phyloP scores from a whole-genome alignment of 495 filamentous ascomycete species.

The Penicillium dipodomyicola region DNA sequence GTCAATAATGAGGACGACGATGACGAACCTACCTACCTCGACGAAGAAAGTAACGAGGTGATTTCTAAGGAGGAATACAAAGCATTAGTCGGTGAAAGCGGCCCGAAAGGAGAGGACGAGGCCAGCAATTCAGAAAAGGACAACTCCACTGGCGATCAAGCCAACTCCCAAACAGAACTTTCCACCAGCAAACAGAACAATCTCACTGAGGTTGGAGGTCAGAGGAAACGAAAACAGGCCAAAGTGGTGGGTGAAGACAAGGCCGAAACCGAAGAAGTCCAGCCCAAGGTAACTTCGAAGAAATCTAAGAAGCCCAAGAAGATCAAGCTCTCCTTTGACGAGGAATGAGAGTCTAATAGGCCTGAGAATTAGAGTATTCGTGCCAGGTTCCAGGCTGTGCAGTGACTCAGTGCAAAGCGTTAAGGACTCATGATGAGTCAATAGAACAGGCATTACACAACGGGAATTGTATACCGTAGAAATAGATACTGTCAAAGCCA shows the following conservation, averaged over 20 bases:
- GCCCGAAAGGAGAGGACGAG: slow-evolving; percentile 21
- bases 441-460: neutral
- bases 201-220: slow-evolving; percentile 43
- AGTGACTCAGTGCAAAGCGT: neutral
- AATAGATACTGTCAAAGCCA: neutral
- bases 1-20: slow-evolving; percentile 40
- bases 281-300: slow-evolving; percentile 26
- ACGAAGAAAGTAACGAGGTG: slow-evolving; percentile 48
- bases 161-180: slow-evolving; percentile 21
- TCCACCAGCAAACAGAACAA: slow-evolving; percentile 34
- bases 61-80: slow-evolving; percentile 51
- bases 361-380: neutral
- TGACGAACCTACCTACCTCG: slow-evolving; percentile 50
- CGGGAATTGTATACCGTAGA: slow-evolving; percentile 1
- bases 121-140: slow-evolving; percentile 10
- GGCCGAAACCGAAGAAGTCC: slow-evolving; percentile 21
- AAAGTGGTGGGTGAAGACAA: slow-evolving; percentile 42
- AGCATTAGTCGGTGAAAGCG: slow-evolving; percentile 32
- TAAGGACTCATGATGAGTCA: slow-evolving; percentile 28
- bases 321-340: slow-evolving; percentile 48
- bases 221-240: slow-evolving; percentile 45
- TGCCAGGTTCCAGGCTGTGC: neutral
- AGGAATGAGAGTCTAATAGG: slow-evolving; percentile 23
- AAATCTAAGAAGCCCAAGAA: slow-evolving; percentile 49
- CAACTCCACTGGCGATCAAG: slow-evolving; percentile 9